These are phyloP conservation scores for Lepidium sativum DNA, from an alignment of 345 rosid species.

Conservation along the genomic window DNA sequence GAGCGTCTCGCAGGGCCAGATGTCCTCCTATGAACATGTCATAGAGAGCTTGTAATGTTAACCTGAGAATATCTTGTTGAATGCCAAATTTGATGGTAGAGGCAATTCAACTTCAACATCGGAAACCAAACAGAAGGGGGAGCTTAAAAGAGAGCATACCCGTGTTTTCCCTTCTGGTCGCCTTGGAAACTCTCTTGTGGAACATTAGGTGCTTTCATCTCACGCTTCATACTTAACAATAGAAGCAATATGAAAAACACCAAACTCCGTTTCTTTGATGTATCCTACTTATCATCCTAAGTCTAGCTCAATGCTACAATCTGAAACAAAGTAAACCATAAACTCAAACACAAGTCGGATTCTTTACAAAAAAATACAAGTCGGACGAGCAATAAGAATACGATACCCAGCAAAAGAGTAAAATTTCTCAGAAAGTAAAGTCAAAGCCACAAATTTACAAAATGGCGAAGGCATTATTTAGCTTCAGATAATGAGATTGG, in stretches of 20 bases:
- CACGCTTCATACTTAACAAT: constrained; percentile 64
- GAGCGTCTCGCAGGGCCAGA: constrained; percentile 33
- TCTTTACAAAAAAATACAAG: neutral
- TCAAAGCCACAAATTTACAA: neutral
- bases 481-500: neutral
- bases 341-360: neutral
- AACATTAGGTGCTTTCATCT: constrained; percentile 42
- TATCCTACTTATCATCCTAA: constrained; percentile 40
- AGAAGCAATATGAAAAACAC: constrained; percentile 35
- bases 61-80: constrained; percentile 7
- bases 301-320: constrained; percentile 5
- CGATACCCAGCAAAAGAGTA: neutral
- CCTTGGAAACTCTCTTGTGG: constrained; percentile 41
- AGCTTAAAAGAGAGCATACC: constrained; percentile 39
- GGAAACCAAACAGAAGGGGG: neutral
- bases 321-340: neutral
- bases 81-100: constrained; percentile 10
- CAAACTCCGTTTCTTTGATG: constrained; percentile 37
- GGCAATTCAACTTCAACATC: neutral
- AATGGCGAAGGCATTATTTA: neutral
- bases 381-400: neutral
- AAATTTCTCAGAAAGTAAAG: neutral
- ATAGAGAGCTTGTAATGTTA: constrained; percentile 11
- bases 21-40: constrained; percentile 26
- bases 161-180: constrained; percentile 50